Percentiles rank a stretch among this genome's conserved stretches.
Conservation (phyloP, 805 yeast genomes). For the Vanderwaltozyma polyspora region DNA sequence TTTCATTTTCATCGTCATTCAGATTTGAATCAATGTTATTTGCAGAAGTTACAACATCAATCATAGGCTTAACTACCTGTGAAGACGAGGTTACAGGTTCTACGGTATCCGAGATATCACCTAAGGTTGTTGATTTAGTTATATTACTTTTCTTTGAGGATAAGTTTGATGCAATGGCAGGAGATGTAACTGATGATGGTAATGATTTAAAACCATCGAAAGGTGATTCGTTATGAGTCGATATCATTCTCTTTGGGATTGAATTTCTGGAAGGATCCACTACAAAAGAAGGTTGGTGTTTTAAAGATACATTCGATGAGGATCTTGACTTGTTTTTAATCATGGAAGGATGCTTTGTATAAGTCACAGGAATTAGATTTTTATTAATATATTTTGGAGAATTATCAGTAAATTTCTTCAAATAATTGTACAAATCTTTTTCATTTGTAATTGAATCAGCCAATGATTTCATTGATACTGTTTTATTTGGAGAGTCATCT, state of each 20-base stretch:
- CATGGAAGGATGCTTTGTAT: slow-evolving; percentile 59
- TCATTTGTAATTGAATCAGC: slow-evolving; percentile 78
- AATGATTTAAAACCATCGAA: slow-evolving; percentile 11
- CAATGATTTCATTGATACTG: slow-evolving; percentile 68
- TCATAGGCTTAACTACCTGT: not conserved
- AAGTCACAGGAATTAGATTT: slow-evolving; percentile 54
- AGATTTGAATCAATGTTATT: not conserved
- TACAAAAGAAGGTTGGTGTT: slow-evolving; percentile 19
- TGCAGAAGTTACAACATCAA: not conserved
- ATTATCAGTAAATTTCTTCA: slow-evolving; percentile 35
- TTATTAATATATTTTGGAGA: slow-evolving; percentile 28
- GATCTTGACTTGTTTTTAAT: slow-evolving; percentile 3
- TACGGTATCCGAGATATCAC: not conserved
- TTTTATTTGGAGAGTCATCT: slow-evolving; percentile 27
- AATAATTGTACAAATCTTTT: slow-evolving; percentile 60
- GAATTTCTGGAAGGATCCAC: slow-evolving; percentile 23
- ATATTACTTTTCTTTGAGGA: not conserved
- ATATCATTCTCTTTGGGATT: slow-evolving; percentile 23
- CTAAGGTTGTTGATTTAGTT: not conserved
- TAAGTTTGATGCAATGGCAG: not conserved
- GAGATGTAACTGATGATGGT: slow-evolving; percentile 1
- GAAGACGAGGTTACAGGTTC: not conserved
- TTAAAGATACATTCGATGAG: not conserved
- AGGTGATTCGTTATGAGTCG: slow-evolving; percentile 28
- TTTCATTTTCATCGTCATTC: not conserved